Conservation (phyloP, 2,329 filamentous ascomycete species). For the Fusarium sp. region DNA sequence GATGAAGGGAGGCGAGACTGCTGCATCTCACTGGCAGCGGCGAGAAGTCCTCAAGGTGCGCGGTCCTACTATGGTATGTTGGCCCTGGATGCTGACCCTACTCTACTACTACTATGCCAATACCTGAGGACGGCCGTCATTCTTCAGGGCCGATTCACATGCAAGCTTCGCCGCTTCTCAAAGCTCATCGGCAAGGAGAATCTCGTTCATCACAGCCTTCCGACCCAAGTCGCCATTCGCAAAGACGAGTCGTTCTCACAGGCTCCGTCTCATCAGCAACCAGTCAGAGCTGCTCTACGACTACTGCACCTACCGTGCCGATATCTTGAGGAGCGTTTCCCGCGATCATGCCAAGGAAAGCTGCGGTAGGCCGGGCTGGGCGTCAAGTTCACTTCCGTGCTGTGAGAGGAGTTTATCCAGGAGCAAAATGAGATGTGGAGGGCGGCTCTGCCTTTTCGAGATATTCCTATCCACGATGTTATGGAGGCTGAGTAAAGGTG, state of each 20-base stretch:
- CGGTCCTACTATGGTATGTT: conserved; percentile 68
- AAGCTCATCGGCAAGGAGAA: conserved; percentile 67
- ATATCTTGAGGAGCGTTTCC: conserved; percentile 65
- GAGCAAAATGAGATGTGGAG: conserved; percentile 43
- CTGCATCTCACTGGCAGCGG: conserved; percentile 65
- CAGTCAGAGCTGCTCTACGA: conserved; percentile 21
- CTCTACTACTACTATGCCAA: conserved; percentile 29
- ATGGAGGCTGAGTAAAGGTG: conserved; percentile 1
- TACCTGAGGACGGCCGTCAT: conserved; percentile 70
- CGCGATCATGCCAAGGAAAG: conserved; percentile 27
- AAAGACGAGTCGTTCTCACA: conserved; percentile 70
- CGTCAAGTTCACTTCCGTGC: conserved; percentile 27
- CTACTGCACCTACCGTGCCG: conserved; percentile 27
- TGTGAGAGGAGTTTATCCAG: conserved; percentile 29
- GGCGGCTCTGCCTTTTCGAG: conserved; percentile 33
- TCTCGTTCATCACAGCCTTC: conserved; percentile 75
- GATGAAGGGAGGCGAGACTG: conserved; percentile 75
- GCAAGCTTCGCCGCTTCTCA: conserved; percentile 71
- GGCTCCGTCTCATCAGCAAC: conserved; percentile 68
- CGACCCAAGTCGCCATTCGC: conserved; percentile 64
- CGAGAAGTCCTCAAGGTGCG: conserved; percentile 68
- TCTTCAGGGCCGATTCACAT: conserved; percentile 77
- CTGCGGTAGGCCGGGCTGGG: conserved; percentile 19
- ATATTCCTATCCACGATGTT: conserved; percentile 23
- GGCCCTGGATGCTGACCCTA: too few relatives aligned